phyloP scores from a whole-genome alignment of 768 basidiomycete species.

The Podaxis carcinomalis region DNA sequence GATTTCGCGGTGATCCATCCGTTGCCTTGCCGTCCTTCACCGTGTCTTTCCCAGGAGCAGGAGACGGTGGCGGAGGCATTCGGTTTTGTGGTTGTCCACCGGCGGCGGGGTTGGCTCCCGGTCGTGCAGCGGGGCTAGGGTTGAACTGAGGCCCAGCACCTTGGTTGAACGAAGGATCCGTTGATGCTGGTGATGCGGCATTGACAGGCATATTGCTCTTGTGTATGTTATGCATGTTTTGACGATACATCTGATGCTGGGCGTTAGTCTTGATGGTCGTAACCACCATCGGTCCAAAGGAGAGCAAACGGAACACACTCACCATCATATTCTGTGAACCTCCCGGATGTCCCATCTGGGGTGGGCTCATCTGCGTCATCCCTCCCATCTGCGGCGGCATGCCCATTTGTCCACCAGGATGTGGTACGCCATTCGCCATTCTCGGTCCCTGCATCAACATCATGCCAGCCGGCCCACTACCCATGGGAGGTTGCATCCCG shows the following conservation, averaged over 20 bases:
- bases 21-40: constrained; percentile 6
- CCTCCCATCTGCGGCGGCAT: constrained; percentile 32
- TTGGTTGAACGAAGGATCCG: constrained; percentile 2
- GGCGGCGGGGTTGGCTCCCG: background rate
- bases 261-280: background rate
- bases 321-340: constrained; percentile 18
- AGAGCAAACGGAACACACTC: constrained; percentile 3
- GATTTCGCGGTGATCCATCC: constrained; percentile 9
- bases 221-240: constrained; percentile 25
- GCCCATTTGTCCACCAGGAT: constrained; percentile 20
- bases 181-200: constrained; percentile 39
- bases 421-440: constrained; percentile 24
- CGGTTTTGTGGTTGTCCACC: constrained; percentile 10
- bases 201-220: constrained; percentile 31
- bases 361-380: constrained; percentile 32
- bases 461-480: constrained; percentile 11
- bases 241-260: constrained; percentile 21
- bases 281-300: background rate
- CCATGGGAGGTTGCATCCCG: constrained; percentile 8
- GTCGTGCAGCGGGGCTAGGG: background rate
- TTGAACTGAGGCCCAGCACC: constrained; percentile 7
- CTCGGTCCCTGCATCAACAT: constrained; percentile 33
- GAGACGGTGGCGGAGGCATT: constrained; percentile 11
- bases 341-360: constrained; percentile 13
- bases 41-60: constrained; percentile 8